Conservation (phyloP, 805 yeast genomes). For the Saccharomycopsis sp. region DNA sequence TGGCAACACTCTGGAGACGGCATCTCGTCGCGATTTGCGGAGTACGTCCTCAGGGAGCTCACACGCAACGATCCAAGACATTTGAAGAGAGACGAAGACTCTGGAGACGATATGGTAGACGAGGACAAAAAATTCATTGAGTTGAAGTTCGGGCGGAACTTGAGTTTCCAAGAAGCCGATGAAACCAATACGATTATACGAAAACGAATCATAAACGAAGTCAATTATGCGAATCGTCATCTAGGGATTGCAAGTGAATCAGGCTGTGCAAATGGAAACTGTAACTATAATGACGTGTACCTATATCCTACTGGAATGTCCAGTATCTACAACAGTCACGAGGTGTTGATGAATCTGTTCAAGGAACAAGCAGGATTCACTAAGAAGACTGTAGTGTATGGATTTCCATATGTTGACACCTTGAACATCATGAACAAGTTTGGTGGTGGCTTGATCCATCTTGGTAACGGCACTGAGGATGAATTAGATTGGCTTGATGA, state of each 20-base stretch:
- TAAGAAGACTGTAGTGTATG: conserved; percentile 81
- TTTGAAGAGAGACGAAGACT: conserved; percentile 14
- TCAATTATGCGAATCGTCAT: background rate
- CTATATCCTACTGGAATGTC: conserved; percentile 93
- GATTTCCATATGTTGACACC: conserved; percentile 94
- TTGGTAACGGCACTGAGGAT: conserved; percentile 74
- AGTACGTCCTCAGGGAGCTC: conserved; percentile 66
- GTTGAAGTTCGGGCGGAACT: conserved; percentile 83
- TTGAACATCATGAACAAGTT: conserved; percentile 77
- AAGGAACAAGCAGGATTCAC: conserved; percentile 44
- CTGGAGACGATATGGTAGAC: conserved; percentile 31
- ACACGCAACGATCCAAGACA: conserved; percentile 21
- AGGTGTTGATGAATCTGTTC: conserved; percentile 24
- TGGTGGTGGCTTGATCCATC: conserved; percentile 86
- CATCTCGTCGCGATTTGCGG: conserved; percentile 84
- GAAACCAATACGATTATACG: conserved; percentile 72
- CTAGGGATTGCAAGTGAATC: conserved; percentile 14
- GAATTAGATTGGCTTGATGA: conserved; percentile 56
- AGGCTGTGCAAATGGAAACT: conserved; percentile 12
- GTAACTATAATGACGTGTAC: conserved; percentile 60
- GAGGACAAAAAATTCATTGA: conserved; percentile 70
- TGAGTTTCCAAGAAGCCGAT: conserved; percentile 67
- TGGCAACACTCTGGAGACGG: conserved; percentile 99
- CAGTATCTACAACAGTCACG: conserved; percentile 75
- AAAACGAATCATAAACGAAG: conserved; percentile 59